These are phyloP conservation scores for Ilex asprella DNA, from an alignment of 257 asterid species.

Conservation along the genomic window DNA sequence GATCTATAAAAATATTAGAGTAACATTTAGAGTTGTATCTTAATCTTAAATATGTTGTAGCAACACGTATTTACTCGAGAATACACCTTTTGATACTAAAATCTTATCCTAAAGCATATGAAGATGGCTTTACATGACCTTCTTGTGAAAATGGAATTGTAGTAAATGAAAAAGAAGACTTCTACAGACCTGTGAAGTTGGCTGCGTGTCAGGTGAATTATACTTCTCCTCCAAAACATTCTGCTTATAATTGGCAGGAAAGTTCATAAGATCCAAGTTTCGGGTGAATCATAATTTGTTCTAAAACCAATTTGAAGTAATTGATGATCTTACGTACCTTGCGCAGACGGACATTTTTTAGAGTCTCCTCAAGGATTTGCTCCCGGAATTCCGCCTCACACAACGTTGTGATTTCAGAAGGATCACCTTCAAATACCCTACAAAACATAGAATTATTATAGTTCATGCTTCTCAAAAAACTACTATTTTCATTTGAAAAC, in stretches of 20 bases:
- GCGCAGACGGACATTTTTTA: slow-evolving; percentile 52
- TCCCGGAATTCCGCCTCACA: slow-evolving; percentile 77
- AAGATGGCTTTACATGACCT: too few species aligned
- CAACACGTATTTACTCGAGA: too few species aligned
- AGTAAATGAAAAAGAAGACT: not conserved
- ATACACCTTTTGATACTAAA: too few species aligned
- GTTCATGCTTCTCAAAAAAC: not conserved
- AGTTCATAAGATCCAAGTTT: not conserved
- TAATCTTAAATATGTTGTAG: too few species aligned
- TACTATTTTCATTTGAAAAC: not conserved
- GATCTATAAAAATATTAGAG: too few species aligned
- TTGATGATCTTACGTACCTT: slow-evolving; percentile 33
- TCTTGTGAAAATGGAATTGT: too few species aligned
- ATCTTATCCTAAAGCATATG: too few species aligned
- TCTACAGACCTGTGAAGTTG: slow-evolving; percentile 39
- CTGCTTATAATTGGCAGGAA: slow-evolving; percentile 18
- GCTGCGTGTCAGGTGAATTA: slow-evolving; percentile 33
- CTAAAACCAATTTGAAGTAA: not conserved
- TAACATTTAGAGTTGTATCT: too few species aligned
- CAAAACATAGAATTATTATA: not conserved
- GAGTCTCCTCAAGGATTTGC: slow-evolving; percentile 60
- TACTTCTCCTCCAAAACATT: slow-evolving; percentile 53
- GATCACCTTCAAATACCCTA: slow-evolving; percentile 69
- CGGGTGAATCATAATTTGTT: not conserved
- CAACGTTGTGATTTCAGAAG: slow-evolving; percentile 43